Base-by-base conservation (phyloP, 331 rosid genomes). In the Quercus tomentella region DNA sequence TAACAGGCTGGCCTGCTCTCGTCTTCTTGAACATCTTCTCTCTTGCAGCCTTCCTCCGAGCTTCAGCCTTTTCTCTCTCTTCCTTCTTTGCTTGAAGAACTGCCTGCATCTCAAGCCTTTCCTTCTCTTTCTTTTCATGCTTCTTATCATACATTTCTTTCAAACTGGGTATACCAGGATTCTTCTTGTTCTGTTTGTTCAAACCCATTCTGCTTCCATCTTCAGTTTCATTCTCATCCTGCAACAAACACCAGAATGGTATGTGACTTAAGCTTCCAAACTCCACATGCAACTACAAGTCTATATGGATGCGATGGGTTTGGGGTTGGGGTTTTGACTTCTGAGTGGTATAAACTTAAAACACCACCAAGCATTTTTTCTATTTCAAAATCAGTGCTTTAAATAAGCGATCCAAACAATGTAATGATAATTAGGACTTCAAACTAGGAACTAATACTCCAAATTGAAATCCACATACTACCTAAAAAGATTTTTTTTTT, bases 11-110 rank as follows among this genome's bases (percentile, higher is more conserved):
- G 21, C 98, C 98, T 79, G 69, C 81, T 2, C 77, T 81, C 0
- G 95, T 93, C 82, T 86, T 93, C 80, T 92, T 94, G 71, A 82
- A 80, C 97, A 90, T 89, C 82, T 85, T 90, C 62, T 86, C 92
- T 35, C 84, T 86, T 2, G 20, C 6, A 49, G 81, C 77, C 82
- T 92, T 93, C 82, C 96, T 87, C 76, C 81, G 91, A 62, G 87
- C 85, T 80, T 87, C 85, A 5, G 89, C 89, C n/a, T 76, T 87
- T 25, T 87, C 92, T 82, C 58, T 86, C 45, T 81, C 90, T 86
- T 89, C 89, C 77, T 81, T 93, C 82, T 72, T 87, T 35, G 82
- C 88, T 43, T 75, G 82, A 37, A 85, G 80, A 21, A 56, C 71
- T n/a, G 89, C 91, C 80, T 90, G 96, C 80, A 83, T 86, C 87